phyloP scores from a whole-genome alignment of 495 filamentous ascomycete genomes.

The Durotheca rogersii region DNA sequence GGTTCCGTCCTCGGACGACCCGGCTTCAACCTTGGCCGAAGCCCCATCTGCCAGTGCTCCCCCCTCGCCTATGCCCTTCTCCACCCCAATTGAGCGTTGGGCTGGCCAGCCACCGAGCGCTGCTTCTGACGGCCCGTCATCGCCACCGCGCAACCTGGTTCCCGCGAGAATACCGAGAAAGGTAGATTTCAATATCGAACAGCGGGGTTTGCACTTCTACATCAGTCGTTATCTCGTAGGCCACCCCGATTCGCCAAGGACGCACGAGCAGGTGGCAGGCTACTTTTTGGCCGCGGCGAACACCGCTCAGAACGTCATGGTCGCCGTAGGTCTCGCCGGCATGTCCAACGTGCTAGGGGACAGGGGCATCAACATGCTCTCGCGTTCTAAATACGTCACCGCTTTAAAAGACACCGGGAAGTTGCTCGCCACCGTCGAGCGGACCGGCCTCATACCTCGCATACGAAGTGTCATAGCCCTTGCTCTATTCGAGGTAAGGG shows the following conservation, averaged over 20 bases:
- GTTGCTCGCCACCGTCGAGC: conserved; percentile 31
- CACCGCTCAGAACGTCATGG: conserved; percentile 47
- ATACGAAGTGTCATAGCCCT: conserved; percentile 45
- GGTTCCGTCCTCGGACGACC: neutral
- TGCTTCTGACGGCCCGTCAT: conserved; percentile 5
- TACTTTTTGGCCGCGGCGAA: conserved; percentile 33
- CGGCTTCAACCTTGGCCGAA: neutral
- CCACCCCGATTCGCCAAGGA: conserved; percentile 48
- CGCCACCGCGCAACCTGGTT: conserved; percentile 8
- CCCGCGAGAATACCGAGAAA: conserved; percentile 27
- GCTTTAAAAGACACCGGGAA: conserved; percentile 41
- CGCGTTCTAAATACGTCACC: conserved; percentile 46
- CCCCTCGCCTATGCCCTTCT: neutral
- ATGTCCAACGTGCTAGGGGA: conserved; percentile 48
- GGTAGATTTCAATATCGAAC: conserved; percentile 37
- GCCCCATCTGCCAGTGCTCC: neutral
- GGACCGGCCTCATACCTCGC: conserved; percentile 31
- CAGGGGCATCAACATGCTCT: conserved; percentile 39
- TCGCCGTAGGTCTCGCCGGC: conserved; percentile 52
- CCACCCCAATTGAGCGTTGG: conserved; percentile 8
- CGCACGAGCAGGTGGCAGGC: conserved; percentile 24
- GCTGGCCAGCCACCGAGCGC: conserved; percentile 4
- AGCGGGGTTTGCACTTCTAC: conserved; percentile 50
- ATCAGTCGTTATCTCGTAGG: conserved; percentile 49
- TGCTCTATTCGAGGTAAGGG: conserved; percentile 49